These are phyloP conservation scores for Rhodotorula taiwanensis DNA, from an alignment of 768 basidiomycete genomes.

Conservation along the genomic window DNA sequence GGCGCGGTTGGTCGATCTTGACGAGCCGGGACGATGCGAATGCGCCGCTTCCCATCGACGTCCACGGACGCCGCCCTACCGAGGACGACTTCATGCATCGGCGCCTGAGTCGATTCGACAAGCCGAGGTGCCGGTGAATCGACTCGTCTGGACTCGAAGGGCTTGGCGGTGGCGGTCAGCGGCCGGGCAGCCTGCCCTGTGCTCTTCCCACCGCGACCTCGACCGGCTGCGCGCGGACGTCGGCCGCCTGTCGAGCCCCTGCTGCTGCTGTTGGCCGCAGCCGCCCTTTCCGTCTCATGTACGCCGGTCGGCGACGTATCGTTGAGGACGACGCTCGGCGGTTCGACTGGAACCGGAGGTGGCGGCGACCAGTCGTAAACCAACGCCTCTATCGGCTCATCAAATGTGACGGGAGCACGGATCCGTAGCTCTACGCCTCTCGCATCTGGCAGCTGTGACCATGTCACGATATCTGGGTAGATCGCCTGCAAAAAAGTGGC, in stretches of 20 bases:
- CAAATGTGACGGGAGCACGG: constrained; percentile 5
- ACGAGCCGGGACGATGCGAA: constrained; percentile 4
- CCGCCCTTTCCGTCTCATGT: no score
- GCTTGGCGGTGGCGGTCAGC: no score
- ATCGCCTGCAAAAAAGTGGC: not conserved
- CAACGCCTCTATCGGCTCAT: not conserved
- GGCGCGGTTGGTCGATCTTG: not conserved
- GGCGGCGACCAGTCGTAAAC: no score
- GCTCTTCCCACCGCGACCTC: not conserved
- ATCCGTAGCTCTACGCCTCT: constrained; percentile 3
- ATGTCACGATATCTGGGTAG: constrained; percentile 8
- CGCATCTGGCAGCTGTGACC: not conserved
- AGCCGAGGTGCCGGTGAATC: not conserved
- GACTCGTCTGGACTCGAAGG: not conserved
- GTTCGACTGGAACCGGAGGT: no score
- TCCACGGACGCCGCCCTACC: not conserved
- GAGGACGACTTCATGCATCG: not conserved
- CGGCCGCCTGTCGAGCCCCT: no score
- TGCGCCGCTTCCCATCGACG: constrained; percentile 5
- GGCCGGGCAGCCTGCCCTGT: not conserved
- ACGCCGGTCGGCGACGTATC: no score
- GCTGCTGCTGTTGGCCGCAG: no score
- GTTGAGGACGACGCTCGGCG: no score
- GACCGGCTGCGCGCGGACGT: no score
- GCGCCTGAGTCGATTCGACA: not conserved